Percentiles rank a stretch among this genome's conserved stretches.
Evolutionary conservation across 192 early-diverging fungal species (phyloP).

Genomic region (Gigaspora rosea): DNA sequence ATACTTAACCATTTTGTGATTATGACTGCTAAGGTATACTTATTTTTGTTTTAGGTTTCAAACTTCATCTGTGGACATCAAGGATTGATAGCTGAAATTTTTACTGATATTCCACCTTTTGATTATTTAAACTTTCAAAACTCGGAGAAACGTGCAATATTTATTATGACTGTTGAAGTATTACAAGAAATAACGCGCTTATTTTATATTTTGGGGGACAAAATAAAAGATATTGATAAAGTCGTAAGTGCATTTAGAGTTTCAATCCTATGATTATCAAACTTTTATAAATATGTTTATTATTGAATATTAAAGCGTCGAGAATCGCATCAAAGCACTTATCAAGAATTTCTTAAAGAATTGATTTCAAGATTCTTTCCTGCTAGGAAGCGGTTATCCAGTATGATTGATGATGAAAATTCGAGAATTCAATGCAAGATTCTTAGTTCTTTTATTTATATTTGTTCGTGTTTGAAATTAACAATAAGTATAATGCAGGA

Average conservation of each 20-base stretch:
- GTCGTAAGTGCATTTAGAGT: slow-evolving; percentile 9
- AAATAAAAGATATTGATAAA: slow-evolving; percentile 20
- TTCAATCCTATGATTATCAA: not conserved
- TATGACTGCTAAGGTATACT: not conserved
- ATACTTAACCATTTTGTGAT: not conserved
- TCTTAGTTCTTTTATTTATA: not conserved
- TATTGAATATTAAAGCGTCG: not conserved
- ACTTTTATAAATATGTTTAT: too few relatives aligned
- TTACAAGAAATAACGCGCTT: slow-evolving; percentile 17
- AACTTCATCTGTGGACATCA: slow-evolving; percentile 25
- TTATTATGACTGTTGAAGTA: slow-evolving; percentile 15
- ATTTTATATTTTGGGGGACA: slow-evolving; percentile 24
- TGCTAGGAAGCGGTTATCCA: not conserved
- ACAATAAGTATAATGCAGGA: not conserved
- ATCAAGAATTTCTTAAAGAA: slow-evolving; percentile 26
- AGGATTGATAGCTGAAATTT: slow-evolving; percentile 23
- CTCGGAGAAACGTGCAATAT: not conserved
- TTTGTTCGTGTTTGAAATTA: not conserved
- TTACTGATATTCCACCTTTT: slow-evolving; percentile 3
- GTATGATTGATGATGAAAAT: not conserved
- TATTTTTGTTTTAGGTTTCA: not conserved
- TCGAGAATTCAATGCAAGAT: not conserved
- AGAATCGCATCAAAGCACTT: slow-evolving; percentile 16
- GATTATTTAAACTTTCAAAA: slow-evolving; percentile 1
- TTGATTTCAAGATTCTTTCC: slow-evolving; percentile 14